Conservation (phyloP, 1,284 basidiomycete species). For the Trichosporon asahii region DNA sequence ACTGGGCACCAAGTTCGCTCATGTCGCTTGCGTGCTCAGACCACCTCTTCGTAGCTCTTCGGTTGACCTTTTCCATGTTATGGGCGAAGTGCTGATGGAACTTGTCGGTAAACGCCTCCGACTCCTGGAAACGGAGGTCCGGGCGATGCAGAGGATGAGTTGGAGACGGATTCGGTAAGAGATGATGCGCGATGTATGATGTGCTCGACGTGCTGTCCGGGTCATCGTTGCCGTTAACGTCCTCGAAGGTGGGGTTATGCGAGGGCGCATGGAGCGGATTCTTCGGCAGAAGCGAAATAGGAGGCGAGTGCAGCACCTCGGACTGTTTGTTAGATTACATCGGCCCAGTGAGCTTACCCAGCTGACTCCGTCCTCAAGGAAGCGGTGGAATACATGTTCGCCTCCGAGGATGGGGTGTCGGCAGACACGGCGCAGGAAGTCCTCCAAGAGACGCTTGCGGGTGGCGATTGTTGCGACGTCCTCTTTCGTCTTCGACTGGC, state of each 20-base stretch:
- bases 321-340: conserved; percentile 55
- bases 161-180: conserved; percentile 80
- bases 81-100: conserved; percentile 87
- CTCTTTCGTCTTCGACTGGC: conserved; percentile 90
- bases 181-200: conserved; percentile 52
- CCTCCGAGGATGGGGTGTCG: conserved; percentile 89
- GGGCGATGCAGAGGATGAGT: conserved; percentile 79
- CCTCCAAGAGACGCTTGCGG: conserved; percentile 90
- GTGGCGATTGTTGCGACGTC: conserved; percentile 88
- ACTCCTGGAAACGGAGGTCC: conserved; percentile 92
- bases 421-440: conserved; percentile 84
- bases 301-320: conserved; percentile 87
- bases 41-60: conserved; percentile 89
- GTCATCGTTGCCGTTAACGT: conserved; percentile 29
- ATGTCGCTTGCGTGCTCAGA: conserved; percentile 86
- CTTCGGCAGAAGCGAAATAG: conserved; percentile 84
- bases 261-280: conserved; percentile 93
- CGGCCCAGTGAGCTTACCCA: conserved; percentile 63
- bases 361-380: conserved; percentile 89
- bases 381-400: conserved; percentile 91
- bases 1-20: conserved; percentile 86
- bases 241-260: conserved; percentile 72
- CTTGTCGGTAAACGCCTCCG: conserved; percentile 93
- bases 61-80: conserved; percentile 93
- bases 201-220: conserved; percentile 29